A percentile compares a stretch with the other conserved stretches of the same genome.
These are phyloP conservation scores for Verticillium klebahnii DNA, from an alignment of 2,329 filamentous ascomycete genomes.

Conservation along the genomic window DNA sequence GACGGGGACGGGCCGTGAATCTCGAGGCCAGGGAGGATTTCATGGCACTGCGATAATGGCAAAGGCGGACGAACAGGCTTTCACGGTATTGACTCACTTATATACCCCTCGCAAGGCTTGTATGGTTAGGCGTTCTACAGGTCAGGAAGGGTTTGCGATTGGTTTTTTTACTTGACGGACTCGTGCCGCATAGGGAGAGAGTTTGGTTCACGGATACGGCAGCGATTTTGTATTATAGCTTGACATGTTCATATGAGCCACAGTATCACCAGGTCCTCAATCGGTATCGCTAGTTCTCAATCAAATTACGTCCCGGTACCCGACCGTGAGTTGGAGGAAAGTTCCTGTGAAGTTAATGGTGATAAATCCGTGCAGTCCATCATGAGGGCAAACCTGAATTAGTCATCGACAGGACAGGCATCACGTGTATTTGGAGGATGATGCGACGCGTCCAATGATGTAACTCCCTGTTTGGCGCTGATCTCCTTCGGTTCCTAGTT, in stretches of 20 bases:
- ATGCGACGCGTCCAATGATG: conserved; percentile 1
- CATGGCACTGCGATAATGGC: neutral
- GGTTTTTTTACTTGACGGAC: neutral
- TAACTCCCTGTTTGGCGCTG: neutral
- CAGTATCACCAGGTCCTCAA: neutral
- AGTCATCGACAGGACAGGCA: neutral
- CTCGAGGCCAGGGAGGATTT: neutral
- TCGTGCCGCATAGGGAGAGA: neutral
- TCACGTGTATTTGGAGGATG: neutral
- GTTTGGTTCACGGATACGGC: neutral
- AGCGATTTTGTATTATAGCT: neutral
- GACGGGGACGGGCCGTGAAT: neutral
- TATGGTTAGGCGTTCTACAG: neutral
- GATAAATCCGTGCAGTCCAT: neutral
- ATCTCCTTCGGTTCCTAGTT: neutral
- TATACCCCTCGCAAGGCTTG: conserved; percentile 1
- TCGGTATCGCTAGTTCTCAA: neutral
- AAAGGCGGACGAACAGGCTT: neutral
- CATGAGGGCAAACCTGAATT: neutral
- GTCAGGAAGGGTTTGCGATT: neutral
- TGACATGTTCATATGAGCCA: neutral
- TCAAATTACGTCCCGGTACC: neutral
- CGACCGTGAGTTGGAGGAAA: neutral
- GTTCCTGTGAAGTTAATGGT: neutral
- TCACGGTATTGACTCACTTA: neutral